Percentiles rank a stretch among this genome's conserved stretches.
phyloP scores from a whole-genome alignment of 352 stramenopile species.

The Pythium phragmitis region DNA sequence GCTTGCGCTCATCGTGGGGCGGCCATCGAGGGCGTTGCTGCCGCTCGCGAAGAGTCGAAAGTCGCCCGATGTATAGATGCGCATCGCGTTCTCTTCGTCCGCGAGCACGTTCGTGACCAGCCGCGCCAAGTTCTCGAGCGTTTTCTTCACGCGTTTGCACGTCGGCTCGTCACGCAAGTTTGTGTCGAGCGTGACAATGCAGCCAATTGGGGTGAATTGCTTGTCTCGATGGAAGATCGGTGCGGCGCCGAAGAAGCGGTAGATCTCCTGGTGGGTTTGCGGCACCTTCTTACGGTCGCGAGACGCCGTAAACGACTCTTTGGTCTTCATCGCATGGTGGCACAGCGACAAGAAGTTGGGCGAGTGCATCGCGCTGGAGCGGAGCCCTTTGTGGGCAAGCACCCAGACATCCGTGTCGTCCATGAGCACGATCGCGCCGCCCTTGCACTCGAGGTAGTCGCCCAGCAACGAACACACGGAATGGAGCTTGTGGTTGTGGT shows the following conservation, averaged over 20 bases:
- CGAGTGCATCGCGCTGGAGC: constrained; percentile 47
- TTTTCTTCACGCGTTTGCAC: constrained; percentile 50
- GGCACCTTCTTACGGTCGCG: constrained; percentile 33
- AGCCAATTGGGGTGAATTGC: constrained; percentile 39
- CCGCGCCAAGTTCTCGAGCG: constrained; percentile 56
- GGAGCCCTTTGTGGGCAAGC: constrained; percentile 57
- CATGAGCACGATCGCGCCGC: constrained; percentile 62
- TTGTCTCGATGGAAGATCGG: constrained; percentile 39
- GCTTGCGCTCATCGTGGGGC: constrained; percentile 20
- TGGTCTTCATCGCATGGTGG: constrained; percentile 38
- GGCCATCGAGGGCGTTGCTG: constrained; percentile 19
- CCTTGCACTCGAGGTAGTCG: constrained; percentile 72
- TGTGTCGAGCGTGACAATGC: constrained; percentile 62
- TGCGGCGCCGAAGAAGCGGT: constrained; percentile 63
- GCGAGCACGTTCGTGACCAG: constrained; percentile 62
- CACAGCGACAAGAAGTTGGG: constrained; percentile 62
- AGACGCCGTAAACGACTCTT: constrained; percentile 49
- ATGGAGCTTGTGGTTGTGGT: constrained; percentile 67
- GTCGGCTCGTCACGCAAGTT: constrained; percentile 34
- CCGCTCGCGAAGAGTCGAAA: constrained; percentile 53
- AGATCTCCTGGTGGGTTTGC: constrained; percentile 32
- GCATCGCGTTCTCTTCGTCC: constrained; percentile 56
- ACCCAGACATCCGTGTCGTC: constrained; percentile 64
- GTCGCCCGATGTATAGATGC: constrained; percentile 59
- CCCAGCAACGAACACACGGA: constrained; percentile 64